Base-by-base conservation (phyloP, 2,329 filamentous ascomycete species). In the Talaromyces sp. region DNA sequence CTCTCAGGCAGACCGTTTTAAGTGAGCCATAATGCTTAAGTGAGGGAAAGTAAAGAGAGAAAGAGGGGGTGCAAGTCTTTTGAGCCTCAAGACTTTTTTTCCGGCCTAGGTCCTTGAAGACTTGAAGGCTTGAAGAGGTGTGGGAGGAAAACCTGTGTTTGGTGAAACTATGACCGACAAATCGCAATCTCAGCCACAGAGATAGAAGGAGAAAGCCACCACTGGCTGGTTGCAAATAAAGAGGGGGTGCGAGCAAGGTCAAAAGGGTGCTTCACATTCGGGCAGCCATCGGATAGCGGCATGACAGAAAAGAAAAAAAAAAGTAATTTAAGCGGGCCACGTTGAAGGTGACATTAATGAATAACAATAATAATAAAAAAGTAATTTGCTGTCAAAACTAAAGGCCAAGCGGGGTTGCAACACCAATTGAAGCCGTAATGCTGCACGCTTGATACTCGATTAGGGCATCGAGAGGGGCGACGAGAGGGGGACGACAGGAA, bases 401-500 rank as follows among this genome's bases (percentile, higher is more conserved):
- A 43, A 21, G 19, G 43, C 43, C 43, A n/a, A 32, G 58, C 58
- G 54, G 54, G 58, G 54, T 48, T 32, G 8, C 46, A 24, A 26
- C 12, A 35, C 61, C 61, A 62, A 62, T 62, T 38, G 61, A 56
- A 54, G 51, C 46, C 32, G 53, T 50, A 26, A n/a, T 41, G 11
- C 38, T 57, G 58, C 50, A 60, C 54, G 58, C 48, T 59, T 38
- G 61, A 57, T 62, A 60, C 55, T 60, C 52, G 61, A 31, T 61
- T 54, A 54, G 50, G 46, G 38, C 27, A 46, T 55, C 24, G 5
- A 29, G 57, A 54, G 53, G 52, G 54, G 43, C 43, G 43, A 11
- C 43, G 21, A 57, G 51, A n/a, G 31, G 48, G 46, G 48, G 19
- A n/a, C 48, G 48, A 52, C 21, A 17, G 48, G 14, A 51, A 27